Percentiles rank a stretch among this genome's conserved stretches.
These are phyloP conservation scores for Volvariella surrecta DNA, from an alignment of 1,284 basidiomycete species.

Conservation along the genomic window DNA sequence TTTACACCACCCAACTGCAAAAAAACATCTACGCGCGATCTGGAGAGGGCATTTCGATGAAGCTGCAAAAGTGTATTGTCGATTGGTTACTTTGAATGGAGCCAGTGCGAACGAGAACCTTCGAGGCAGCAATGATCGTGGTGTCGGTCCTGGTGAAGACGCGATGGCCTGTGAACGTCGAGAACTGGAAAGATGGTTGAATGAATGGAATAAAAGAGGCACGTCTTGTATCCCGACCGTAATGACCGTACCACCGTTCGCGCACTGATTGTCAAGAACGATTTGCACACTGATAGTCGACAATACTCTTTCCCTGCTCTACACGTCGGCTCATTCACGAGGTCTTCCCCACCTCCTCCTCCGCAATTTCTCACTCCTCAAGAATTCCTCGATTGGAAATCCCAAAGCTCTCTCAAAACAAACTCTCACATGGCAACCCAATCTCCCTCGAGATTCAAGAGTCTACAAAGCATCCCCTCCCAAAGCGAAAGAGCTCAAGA, in stretches of 20 bases:
- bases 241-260: no score
- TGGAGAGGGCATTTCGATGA: slow-evolving; percentile 7
- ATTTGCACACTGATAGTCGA: slow-evolving; percentile 2
- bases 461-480: neutral
- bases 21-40: slow-evolving; percentile 5
- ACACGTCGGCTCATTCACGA: slow-evolving; percentile 6
- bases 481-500: neutral
- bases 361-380: slow-evolving; percentile 2
- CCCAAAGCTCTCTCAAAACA: neutral
- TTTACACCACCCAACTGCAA: slow-evolving; percentile 6
- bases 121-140: neutral
- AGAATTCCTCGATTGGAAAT: no score
- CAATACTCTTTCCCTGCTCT: slow-evolving; percentile 7
- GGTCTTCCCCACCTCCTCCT: slow-evolving; percentile 5
- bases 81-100: neutral
- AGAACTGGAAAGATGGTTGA: slow-evolving; percentile 4
- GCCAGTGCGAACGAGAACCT: neutral
- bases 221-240: neutral
- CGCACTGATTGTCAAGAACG: no score
- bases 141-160: no score
- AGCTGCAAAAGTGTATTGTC: slow-evolving; percentile 1
- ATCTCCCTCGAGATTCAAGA: neutral
- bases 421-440: neutral
- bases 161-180: neutral
- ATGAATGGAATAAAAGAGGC: slow-evolving; percentile 5